Base-by-base conservation (phyloP, 2,329 filamentous ascomycete species). In the Fusarium nurragi region DNA sequence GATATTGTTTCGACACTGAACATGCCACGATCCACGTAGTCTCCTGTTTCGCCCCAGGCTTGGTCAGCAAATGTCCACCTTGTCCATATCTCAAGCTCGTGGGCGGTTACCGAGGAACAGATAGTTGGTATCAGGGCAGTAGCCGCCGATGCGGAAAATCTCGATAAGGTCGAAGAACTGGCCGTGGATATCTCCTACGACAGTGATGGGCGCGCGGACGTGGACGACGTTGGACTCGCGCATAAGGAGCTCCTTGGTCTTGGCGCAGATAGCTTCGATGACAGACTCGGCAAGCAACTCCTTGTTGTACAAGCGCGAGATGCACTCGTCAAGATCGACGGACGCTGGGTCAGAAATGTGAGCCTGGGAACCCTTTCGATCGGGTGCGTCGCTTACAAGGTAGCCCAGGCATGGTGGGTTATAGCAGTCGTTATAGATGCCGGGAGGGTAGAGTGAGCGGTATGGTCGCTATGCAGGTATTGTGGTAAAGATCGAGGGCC, bases 191-290 rank as follows among this genome's bases (percentile, higher is more conserved):
- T 99, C 95, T 68, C 95, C 95, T 36, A 99, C 95, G 11, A 99
- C 95, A 16, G 95, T 99, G 58, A 99, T 93, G 3, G 95, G 95
- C 28, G 95, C 94, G 71, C 89, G 88, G 64, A 99, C 96, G 78
- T 99, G 95, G 60, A 99, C 95, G 64, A 99, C 95, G 80, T 99
- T 99, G 86, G 94, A 98, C 87, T 99, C 95, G 76, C 96, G 94
- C 95, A 99, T 99, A 71, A 99, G 86, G 71, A 99, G 85, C 83
- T 99, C 95, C 77, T 99, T 99, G 21, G 96, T 95, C 79, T 99
- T 99, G 78, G 95, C 94, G 82, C 95, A 99, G 88, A 99, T 94
- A 74, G 95, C 95, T 82, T 99, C 95, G 79, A 99, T 94, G 69
- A 99, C 94, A 38, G 94, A 97, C 80, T 99, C 95, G 73, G 95